A percentile compares a stretch with the other conserved stretches of the same genome.
These are phyloP conservation scores for Phytopythium cucurbitacearum DNA, from an alignment of 352 stramenopile species.

Conservation along the genomic window DNA sequence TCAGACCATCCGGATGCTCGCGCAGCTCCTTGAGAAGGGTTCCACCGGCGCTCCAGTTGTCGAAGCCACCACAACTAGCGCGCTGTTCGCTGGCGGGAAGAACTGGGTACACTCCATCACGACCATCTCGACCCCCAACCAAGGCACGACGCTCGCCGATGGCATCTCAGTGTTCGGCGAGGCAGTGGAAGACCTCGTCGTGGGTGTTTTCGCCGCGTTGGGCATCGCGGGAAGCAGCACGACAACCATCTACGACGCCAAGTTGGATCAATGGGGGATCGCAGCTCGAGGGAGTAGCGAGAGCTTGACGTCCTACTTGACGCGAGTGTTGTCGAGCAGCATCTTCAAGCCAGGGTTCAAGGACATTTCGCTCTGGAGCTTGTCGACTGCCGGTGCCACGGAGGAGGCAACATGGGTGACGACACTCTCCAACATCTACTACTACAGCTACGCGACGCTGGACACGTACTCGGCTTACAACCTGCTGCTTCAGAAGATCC, in stretches of 20 bases:
- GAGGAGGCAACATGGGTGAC: constrained; percentile 32
- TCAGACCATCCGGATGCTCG: constrained; percentile 71
- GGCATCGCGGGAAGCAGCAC: constrained; percentile 17
- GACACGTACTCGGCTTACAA: constrained; percentile 17
- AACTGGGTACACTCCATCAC: constrained; percentile 55
- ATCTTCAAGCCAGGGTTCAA: constrained; percentile 28
- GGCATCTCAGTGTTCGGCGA: constrained; percentile 24
- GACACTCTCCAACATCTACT: constrained; percentile 28
- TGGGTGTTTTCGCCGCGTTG: constrained; percentile 15
- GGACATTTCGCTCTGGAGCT: constrained; percentile 21
- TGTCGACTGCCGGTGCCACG: constrained; percentile 19
- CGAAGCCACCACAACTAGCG: constrained; percentile 13
- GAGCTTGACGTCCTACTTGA: constrained; percentile 22
- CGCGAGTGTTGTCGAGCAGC: constrained; percentile 28
- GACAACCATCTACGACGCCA: constrained; percentile 23
- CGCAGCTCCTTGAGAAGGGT: constrained; percentile 54
- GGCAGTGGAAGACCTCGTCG: constrained; percentile 20
- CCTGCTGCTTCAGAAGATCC: constrained; percentile 17
- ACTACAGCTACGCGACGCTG: constrained; percentile 27
- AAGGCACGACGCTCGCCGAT: constrained; percentile 33
- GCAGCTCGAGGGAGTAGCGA: constrained; percentile 15
- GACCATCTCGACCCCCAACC: constrained; percentile 39
- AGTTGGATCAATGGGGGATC: constrained; percentile 50
- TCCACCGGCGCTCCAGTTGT: constrained; percentile 18
- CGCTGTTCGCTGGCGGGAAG: constrained; percentile 33